Conservation (phyloP, 2,329 filamentous ascomycete genomes). For the Stachybotrys chartarum region DNA sequence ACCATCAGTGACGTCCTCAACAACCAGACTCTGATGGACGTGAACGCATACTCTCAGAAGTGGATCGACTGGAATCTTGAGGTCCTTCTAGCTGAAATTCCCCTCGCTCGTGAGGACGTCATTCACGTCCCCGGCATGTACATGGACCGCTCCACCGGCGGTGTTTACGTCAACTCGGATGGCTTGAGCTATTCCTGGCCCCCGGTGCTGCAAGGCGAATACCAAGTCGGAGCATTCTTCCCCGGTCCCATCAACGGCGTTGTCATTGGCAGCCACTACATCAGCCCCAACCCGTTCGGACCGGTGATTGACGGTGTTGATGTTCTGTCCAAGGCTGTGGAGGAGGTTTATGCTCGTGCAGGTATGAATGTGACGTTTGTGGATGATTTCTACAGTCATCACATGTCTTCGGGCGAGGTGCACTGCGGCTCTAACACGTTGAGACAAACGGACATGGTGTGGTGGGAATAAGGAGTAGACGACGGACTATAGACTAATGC, state of each 20-base stretch:
- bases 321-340: conserved; percentile 9
- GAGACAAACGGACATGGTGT: conserved; percentile 7
- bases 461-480: conserved; percentile 7
- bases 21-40: conserved; percentile 5
- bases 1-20: conserved; percentile 8
- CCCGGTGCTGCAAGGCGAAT: background rate
- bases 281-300: conserved; percentile 15
- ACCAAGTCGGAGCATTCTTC: conserved; percentile 8
- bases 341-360: conserved; percentile 8
- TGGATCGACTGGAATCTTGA: conserved; percentile 12
- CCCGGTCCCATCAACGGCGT: conserved; percentile 14
- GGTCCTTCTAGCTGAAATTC: conserved; percentile 12
- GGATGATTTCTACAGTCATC: conserved; percentile 15
- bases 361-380: conserved; percentile 11
- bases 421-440: conserved; percentile 17
- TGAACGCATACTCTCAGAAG: conserved; percentile 3
- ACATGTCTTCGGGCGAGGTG: conserved; percentile 13
- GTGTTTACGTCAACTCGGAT: background rate
- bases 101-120: conserved; percentile 11
- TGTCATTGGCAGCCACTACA: conserved; percentile 11
- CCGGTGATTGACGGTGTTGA: conserved; percentile 12
- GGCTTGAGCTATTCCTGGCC: background rate
- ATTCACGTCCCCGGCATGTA: conserved; percentile 15
- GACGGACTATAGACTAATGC: too few species aligned
- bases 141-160: conserved; percentile 3